These are phyloP conservation scores for Ganoderma meredithae DNA, from an alignment of 1,284 basidiomycete species.

Conservation along the genomic window DNA sequence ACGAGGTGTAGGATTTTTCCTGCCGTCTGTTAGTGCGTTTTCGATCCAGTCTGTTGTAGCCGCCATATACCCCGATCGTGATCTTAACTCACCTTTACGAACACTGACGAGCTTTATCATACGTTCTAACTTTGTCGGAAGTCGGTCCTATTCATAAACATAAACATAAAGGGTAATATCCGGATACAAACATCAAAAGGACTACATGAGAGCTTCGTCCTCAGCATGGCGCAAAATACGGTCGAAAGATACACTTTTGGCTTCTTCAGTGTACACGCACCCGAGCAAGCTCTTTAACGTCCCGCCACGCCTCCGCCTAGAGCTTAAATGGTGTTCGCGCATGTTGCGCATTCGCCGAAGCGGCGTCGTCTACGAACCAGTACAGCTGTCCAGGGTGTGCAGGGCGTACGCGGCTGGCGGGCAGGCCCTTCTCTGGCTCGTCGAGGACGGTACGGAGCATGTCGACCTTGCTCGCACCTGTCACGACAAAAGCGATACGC, in stretches of 20 bases:
- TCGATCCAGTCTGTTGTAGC: neutral
- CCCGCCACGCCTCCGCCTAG: constrained; percentile 36
- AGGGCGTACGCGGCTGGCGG: constrained; percentile 85
- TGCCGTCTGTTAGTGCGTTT: neutral
- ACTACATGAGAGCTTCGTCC: constrained; percentile 20
- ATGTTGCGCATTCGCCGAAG: constrained; percentile 70
- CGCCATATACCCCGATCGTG: constrained; percentile 11
- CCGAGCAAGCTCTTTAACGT: neutral
- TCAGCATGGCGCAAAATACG: constrained; percentile 18
- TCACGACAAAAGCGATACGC: constrained; percentile 87
- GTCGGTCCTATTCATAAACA: neutral
- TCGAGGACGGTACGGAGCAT: constrained; percentile 82
- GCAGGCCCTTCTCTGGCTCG: constrained; percentile 81
- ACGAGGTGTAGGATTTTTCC: constrained; percentile 22
- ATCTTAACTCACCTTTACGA: constrained; percentile 11
- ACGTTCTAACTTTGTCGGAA: neutral
- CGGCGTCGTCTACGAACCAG: constrained; percentile 92
- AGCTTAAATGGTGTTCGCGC: constrained; percentile 61
- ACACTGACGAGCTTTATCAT: constrained; percentile 12
- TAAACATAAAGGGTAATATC: neutral
- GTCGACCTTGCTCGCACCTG: constrained; percentile 87
- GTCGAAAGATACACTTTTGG: constrained; percentile 5
- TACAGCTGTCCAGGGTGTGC: constrained; percentile 84
- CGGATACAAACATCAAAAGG: constrained; percentile 25
- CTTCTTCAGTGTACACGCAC: constrained; percentile 26